Evolutionary conservation across 2,329 filamentous ascomycete species (phyloP).

Genomic region (Colletotrichum plurivorum): DNA sequence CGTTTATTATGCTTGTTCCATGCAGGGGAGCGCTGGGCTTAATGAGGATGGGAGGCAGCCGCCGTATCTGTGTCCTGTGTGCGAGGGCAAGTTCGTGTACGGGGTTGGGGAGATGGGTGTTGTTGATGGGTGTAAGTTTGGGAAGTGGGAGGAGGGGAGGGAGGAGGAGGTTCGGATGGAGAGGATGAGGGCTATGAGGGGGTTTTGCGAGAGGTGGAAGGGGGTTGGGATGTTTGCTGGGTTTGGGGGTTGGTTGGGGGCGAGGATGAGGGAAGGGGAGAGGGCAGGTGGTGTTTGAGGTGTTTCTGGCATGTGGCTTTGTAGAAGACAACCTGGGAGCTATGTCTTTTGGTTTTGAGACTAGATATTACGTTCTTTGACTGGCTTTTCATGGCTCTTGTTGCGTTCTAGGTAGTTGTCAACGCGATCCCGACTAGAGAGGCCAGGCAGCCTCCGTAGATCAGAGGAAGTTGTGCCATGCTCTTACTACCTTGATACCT

Average conservation of each 20-base stretch:
- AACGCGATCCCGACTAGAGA: too few relatives aligned
- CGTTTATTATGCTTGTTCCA: slow-evolving; percentile 73
- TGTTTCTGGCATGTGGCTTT: not conserved
- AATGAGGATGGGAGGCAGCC: slow-evolving; percentile 73
- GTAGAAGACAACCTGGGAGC: not conserved
- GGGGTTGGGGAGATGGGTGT: slow-evolving; percentile 47
- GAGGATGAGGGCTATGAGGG: slow-evolving; percentile 47
- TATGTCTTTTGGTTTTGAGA: not conserved
- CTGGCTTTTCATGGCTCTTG: too few relatives aligned
- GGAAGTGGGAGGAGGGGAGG: slow-evolving; percentile 36
- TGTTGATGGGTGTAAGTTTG: slow-evolving; percentile 42
- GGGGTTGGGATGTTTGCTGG: slow-evolving; percentile 61
- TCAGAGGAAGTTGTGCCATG: too few relatives aligned
- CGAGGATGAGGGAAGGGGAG: slow-evolving; percentile 14
- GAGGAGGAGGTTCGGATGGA: slow-evolving; percentile 11
- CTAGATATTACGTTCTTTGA: too few relatives aligned
- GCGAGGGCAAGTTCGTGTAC: slow-evolving; percentile 66
- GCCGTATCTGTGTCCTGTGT: slow-evolving; percentile 74
- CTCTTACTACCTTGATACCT: too few relatives aligned
- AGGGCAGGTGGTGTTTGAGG: not conserved
- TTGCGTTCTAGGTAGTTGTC: too few relatives aligned
- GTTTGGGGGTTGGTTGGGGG: slow-evolving; percentile 59
- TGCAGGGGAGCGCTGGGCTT: slow-evolving; percentile 72
- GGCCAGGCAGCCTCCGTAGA: too few relatives aligned
- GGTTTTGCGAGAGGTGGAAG: slow-evolving; percentile 58